These are phyloP conservation scores for Wickerhamomyces bovis DNA, from an alignment of 805 yeast species.

Conservation along the genomic window DNA sequence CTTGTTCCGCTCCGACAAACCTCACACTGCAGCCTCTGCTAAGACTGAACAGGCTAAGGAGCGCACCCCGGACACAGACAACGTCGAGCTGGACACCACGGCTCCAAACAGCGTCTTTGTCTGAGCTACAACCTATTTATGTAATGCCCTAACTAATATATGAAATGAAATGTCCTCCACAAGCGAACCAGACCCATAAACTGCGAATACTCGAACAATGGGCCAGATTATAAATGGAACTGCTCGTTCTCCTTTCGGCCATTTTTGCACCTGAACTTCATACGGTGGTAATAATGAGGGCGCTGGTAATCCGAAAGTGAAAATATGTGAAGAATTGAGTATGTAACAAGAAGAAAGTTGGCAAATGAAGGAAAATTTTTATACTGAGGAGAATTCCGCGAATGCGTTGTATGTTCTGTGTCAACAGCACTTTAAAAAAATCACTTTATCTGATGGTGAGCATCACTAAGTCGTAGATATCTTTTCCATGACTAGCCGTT, in stretches of 20 bases:
- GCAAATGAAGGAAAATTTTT: background rate
- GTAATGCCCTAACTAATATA: background rate
- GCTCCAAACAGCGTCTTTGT: slow-evolving; percentile 30
- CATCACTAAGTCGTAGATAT: no score
- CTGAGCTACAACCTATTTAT: slow-evolving; percentile 5
- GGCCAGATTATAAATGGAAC: slow-evolving; percentile 24
- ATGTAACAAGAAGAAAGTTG: background rate
- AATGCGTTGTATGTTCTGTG: background rate
- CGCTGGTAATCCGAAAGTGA: slow-evolving; percentile 28
- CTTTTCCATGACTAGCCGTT: no score
- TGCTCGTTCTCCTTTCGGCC: slow-evolving; percentile 24
- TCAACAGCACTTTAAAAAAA: no score
- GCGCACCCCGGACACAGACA: slow-evolving; percentile 27
- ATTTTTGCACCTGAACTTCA: slow-evolving; percentile 22
- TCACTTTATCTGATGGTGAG: no score
- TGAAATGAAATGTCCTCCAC: slow-evolving; percentile 19
- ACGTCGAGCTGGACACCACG: slow-evolving; percentile 29
- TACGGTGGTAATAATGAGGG: slow-evolving; percentile 16
- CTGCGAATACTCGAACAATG: slow-evolving; percentile 8
- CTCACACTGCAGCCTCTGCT: background rate
- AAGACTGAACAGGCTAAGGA: no score
- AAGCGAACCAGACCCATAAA: slow-evolving; percentile 22
- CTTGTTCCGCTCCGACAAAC: slow-evolving; percentile 13
- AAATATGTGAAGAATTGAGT: slow-evolving; percentile 19
- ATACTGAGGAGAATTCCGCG: background rate